Evolutionary conservation across 129 eudicot species (phyloP).

Genomic region (Flaveria ramosissima): DNA sequence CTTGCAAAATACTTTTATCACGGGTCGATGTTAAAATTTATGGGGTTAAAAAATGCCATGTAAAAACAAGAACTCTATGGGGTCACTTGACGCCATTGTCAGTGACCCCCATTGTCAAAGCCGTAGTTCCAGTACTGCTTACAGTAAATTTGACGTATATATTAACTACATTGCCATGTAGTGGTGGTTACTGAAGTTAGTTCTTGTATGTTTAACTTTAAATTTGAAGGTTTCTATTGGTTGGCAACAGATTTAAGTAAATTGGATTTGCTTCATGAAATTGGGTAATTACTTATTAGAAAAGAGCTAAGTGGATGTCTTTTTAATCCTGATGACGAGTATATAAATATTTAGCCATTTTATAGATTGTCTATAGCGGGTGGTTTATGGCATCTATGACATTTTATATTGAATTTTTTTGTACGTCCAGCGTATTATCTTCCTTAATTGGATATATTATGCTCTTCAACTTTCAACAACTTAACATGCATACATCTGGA

Average conservation of each 20-base stretch:
- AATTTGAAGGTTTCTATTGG: neutral
- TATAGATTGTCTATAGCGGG: neutral
- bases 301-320: neutral
- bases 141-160: too few relatives aligned
- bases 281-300: neutral
- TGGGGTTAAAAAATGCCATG: too few relatives aligned
- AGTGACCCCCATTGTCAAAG: too few relatives aligned
- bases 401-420: neutral
- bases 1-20: too few relatives aligned
- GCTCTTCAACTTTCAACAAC: neutral
- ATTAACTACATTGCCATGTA: too few relatives aligned
- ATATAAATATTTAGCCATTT: neutral
- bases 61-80: too few relatives aligned
- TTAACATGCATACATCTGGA: neutral
- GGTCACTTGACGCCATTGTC: too few relatives aligned
- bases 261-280: neutral
- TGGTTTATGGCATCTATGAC: neutral
- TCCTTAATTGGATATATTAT: neutral
- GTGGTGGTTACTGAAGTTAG: neutral
- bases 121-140: too few relatives aligned
- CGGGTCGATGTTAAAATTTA: too few relatives aligned
- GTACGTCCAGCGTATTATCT: neutral
- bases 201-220: constrained; percentile 11
- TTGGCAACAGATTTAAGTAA: neutral
- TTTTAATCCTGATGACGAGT: neutral